Evolutionary conservation across 139 green algal genomes (phyloP), one percentile per base, ranked within the genome.

Genomic region (Marvania coccoides): DNA sequence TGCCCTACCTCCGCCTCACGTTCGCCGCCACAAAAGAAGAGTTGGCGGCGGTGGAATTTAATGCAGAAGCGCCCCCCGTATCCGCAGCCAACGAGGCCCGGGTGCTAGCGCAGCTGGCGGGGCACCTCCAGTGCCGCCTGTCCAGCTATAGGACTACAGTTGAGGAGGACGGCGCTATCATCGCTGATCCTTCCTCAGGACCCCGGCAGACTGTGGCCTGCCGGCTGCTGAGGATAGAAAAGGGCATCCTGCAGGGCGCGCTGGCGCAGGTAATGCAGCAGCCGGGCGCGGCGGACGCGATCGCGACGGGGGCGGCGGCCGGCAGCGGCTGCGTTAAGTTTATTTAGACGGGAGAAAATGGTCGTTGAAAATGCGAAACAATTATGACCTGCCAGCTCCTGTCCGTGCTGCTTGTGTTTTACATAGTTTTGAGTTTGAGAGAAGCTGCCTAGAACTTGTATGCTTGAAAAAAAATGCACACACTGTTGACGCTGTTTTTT

Each of bases 1-100:
- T 96, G 61, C 81, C 88, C 9, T 94, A 88, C 75, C 58, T 96
- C 71, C 74, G 84, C 5, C 70, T 96, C 19, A 86, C 81, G 4
- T 69, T 84, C 56, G 81, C 85, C 15, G 81, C 33, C 36, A 85
- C 40, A 24, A 40, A 58, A 12, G 74, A 83, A 47, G 75, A 88
- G 37, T 47, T 77, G 13, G 30, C 39, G n/a, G 47, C 24, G 10
- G 69, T 79, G 23, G 30, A 29, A 14, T 80, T 82, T 53, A 63
- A 62, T 14, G 46, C 72, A 23, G 42, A 65, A 15, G 37, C 58
- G 13, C 48, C 55, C 9, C 72, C 73, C 5, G 51, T 86, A 15
- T 70, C 54, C 39, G 42, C 58, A 0, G 70, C 63, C 24, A 77
- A 84, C 63, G 81, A 94, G 68, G 51, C 34, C 2, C 55, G 59